These are phyloP conservation scores for Protea cynaroides DNA, from an alignment of 164 flowering plant genomes.

Conservation along the genomic window DNA sequence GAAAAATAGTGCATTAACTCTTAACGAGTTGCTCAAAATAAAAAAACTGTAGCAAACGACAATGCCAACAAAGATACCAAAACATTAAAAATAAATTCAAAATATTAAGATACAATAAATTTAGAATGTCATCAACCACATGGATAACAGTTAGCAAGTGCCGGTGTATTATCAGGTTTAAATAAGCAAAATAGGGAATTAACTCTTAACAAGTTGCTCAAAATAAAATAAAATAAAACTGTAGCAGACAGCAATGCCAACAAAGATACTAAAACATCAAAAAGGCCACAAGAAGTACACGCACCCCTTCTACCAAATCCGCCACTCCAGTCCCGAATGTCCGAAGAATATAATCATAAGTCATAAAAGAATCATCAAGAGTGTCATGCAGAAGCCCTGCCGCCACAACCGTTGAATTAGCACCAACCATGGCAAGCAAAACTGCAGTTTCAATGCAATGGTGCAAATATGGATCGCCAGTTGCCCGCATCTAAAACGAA, in stretches of 20 bases:
- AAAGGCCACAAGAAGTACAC: constrained; percentile 10
- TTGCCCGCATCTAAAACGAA: constrained; percentile 66
- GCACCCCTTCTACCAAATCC: constrained; percentile 90
- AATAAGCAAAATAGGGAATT: too few species aligned
- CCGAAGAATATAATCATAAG: constrained; percentile 49
- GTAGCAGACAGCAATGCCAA: not conserved
- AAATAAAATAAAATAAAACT: not conserved
- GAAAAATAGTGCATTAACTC: too few species aligned
- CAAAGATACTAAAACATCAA: not conserved
- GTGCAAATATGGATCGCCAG: constrained; percentile 95
- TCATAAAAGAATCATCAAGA: constrained; percentile 71
- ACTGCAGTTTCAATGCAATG: constrained; percentile 93
- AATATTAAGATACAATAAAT: too few species aligned
- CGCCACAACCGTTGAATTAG: constrained; percentile 81
- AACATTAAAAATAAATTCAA: not conserved
- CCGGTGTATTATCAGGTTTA: too few species aligned
- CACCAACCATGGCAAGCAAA: constrained; percentile 76
- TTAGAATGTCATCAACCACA: too few species aligned
- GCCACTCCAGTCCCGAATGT: constrained; percentile 81
- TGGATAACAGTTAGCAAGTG: too few species aligned
- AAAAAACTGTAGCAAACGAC: not conserved
- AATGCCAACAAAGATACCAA: not conserved
- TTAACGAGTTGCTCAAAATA: too few species aligned
- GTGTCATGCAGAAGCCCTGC: constrained; percentile 96
- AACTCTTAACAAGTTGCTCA: too few species aligned